Percentiles rank a stretch among this genome's conserved stretches.
Conservation (phyloP, 202 grass and related monocot species). For the Brachypodium distachyon region DNA sequence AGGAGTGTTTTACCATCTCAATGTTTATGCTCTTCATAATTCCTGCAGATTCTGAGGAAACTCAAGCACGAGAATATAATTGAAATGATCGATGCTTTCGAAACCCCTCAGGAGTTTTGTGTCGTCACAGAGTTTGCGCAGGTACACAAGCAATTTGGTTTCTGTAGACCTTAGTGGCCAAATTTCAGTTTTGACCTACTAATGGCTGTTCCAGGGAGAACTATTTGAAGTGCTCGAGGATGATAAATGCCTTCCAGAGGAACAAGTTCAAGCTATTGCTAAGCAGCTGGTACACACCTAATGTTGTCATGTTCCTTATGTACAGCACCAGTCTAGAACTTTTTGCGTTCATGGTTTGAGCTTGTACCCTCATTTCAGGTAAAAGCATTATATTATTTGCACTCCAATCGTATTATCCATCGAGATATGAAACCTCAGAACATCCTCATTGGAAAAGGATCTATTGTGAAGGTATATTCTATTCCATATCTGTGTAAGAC, state of each 20-base stretch:
- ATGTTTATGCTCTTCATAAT: neutral
- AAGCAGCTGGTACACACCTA: constrained; percentile 68
- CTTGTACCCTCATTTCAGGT: constrained; percentile 37
- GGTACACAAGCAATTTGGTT: constrained; percentile 34
- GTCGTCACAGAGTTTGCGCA: constrained; percentile 98
- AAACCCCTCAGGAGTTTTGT: constrained; percentile 95
- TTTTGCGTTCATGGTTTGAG: constrained; percentile 19
- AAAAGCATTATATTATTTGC: constrained; percentile 88
- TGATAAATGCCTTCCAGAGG: constrained; percentile 95
- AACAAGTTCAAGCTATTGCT: constrained; percentile 95
- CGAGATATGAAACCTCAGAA: constrained; percentile 99
- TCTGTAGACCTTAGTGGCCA: neutral
- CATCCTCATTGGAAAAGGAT: constrained; percentile 90
- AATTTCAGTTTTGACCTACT: constrained; percentile 5
- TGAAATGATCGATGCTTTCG: constrained; percentile 93
- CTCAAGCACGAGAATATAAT: constrained; percentile 97
- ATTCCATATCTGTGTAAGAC: neutral
- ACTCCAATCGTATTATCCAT: constrained; percentile 93
- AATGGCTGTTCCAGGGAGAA: constrained; percentile 61
- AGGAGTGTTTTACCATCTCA: constrained; percentile 6
- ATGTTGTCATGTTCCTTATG: neutral
- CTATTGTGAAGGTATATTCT: constrained; percentile 76
- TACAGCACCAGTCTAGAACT: neutral
- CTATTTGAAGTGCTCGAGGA: constrained; percentile 95
- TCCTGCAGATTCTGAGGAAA: constrained; percentile 77